A percentile compares a stretch with the other conserved stretches of the same genome.
These are phyloP conservation scores for Sporothrix globosa DNA, from an alignment of 2,329 filamentous ascomycete genomes.

Conservation along the genomic window DNA sequence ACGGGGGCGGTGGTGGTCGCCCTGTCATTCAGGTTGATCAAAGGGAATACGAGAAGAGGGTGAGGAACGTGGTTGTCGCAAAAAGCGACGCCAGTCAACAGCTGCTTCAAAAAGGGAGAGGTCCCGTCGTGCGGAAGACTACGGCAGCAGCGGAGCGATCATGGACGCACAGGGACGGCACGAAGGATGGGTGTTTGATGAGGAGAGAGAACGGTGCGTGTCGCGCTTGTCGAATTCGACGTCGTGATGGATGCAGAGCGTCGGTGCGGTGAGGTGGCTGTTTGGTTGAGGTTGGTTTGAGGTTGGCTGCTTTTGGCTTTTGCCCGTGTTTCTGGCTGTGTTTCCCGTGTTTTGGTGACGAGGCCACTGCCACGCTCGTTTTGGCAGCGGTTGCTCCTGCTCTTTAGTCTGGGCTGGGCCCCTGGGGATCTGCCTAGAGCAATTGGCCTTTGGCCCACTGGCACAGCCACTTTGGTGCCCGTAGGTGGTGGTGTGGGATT, in stretches of 20 bases:
- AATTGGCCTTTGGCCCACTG: conserved; percentile 30
- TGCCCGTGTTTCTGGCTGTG: conserved; percentile 7
- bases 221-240: neutral
- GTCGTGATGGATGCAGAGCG: conserved; percentile 23
- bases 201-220: neutral
- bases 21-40: conserved; percentile 61
- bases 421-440: conserved; percentile 1
- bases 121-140: conserved; percentile 43
- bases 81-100: conserved; percentile 33
- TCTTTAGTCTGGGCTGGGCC: too few species aligned
- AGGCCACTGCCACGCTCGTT: conserved; percentile 29
- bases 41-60: neutral
- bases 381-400: conserved; percentile 17
- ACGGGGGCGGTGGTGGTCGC: conserved; percentile 53
- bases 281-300: conserved; percentile 17
- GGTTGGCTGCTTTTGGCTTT: conserved; percentile 23
- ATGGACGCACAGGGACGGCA: conserved; percentile 28
- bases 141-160: conserved; percentile 33
- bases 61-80: conserved; percentile 38
- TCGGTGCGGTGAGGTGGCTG: conserved; percentile 24
- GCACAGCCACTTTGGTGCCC: conserved; percentile 35
- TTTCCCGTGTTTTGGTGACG: conserved; percentile 29
- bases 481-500: conserved; percentile 11
- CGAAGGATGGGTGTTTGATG: neutral
- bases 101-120: conserved; percentile 36